These are phyloP conservation scores for Colletotrichum sp. DNA, from an alignment of 2,329 filamentous ascomycete genomes.

Conservation along the genomic window DNA sequence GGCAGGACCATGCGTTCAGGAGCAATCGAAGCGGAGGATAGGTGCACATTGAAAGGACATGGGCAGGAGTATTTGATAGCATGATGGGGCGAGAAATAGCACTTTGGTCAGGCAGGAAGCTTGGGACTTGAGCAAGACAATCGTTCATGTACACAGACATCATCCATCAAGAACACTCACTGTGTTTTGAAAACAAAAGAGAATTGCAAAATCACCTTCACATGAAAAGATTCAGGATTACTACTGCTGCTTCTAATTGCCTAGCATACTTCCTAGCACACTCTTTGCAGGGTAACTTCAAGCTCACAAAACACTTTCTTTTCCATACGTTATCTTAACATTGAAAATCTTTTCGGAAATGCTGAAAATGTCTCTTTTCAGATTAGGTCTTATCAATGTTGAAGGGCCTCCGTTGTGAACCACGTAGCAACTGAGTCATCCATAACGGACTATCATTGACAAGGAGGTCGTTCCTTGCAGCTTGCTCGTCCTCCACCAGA, in stretches of 20 bases:
- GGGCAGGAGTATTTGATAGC: background rate
- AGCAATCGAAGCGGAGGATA: accelerated
- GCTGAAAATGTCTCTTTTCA: no score
- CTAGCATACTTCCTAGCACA: background rate
- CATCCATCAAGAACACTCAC: background rate
- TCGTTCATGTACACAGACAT: background rate
- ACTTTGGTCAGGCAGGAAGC: background rate
- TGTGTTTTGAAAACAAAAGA: background rate
- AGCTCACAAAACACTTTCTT: background rate
- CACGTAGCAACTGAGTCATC: background rate
- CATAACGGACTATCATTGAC: background rate
- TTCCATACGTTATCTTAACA: background rate
- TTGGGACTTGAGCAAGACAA: background rate
- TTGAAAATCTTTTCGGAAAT: no score
- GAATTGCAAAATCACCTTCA: background rate
- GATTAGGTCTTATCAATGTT: background rate
- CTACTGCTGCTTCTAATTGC: background rate
- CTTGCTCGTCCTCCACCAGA: background rate
- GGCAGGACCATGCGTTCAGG: background rate
- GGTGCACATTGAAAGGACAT: background rate
- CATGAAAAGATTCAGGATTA: background rate
- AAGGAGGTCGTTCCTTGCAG: background rate
- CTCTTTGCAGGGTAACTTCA: background rate
- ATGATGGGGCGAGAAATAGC: background rate
- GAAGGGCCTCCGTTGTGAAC: background rate